Conservation (phyloP, 345 rosid species). For the Lepidium sativum region DNA sequence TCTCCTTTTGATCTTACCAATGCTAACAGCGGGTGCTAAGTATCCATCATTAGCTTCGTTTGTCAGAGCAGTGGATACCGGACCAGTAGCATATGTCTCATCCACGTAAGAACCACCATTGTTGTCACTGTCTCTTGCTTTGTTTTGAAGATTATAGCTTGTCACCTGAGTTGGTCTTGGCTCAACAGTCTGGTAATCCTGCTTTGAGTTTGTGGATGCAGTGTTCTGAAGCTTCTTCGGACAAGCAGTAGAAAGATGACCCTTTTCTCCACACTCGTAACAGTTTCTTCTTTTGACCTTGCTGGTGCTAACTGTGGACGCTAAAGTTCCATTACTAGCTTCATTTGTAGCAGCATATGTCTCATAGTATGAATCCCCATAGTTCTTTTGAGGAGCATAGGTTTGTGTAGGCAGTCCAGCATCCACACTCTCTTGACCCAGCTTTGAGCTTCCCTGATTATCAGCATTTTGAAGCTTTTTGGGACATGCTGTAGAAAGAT, state of each 20-base stretch:
- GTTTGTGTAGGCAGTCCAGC: slow-evolving; percentile 60
- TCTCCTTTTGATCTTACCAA: slow-evolving; percentile 67
- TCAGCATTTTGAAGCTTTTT: slow-evolving; percentile 34
- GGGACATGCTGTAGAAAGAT: slow-evolving; percentile 74
- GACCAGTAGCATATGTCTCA: neutral
- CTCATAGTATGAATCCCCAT: slow-evolving; percentile 20
- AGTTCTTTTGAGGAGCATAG: slow-evolving; percentile 47
- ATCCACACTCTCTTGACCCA: slow-evolving; percentile 44
- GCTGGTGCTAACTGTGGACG: slow-evolving; percentile 28
- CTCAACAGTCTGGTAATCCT: slow-evolving; percentile 52
- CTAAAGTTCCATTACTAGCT: slow-evolving; percentile 10
- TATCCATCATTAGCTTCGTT: slow-evolving; percentile 13
- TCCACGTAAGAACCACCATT: slow-evolving; percentile 19
- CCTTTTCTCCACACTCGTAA: slow-evolving; percentile 75
- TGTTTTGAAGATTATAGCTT: slow-evolving; percentile 47
- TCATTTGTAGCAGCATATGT: slow-evolving; percentile 4
- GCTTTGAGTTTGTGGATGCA: slow-evolving; percentile 18
- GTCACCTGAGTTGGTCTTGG: slow-evolving; percentile 53
- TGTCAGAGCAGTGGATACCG: neutral
- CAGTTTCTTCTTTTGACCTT: slow-evolving; percentile 67
- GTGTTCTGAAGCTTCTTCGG: slow-evolving; percentile 40
- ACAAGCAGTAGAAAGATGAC: slow-evolving; percentile 66
- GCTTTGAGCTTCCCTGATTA: slow-evolving; percentile 24
- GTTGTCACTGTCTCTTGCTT: slow-evolving; percentile 20
- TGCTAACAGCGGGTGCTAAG: slow-evolving; percentile 11